phyloP scores from a whole-genome alignment of 441 rosid species.

The Omphalea diandra region DNA sequence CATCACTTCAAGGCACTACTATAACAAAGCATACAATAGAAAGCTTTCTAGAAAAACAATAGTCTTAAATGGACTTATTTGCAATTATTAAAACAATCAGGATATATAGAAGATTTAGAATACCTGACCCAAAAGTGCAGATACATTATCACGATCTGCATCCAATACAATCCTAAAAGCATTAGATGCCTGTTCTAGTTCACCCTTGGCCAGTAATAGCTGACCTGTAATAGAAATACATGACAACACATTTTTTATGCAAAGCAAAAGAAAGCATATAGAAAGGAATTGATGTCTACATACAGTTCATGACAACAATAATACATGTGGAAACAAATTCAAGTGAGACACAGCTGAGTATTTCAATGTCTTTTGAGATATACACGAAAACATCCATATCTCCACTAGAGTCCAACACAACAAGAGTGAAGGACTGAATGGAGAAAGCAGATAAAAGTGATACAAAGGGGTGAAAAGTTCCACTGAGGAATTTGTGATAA shows the following conservation, averaged over 20 bases:
- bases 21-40: not conserved
- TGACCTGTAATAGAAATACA: conserved; percentile 62
- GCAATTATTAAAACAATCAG: conserved; percentile 11
- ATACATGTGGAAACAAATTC: not conserved
- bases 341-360: not conserved
- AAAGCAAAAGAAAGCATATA: not conserved
- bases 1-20: not conserved
- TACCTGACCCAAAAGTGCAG: conserved; percentile 99
- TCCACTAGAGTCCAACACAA: no score
- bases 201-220: conserved; percentile 96
- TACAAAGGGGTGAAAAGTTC: not conserved
- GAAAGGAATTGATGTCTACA: not conserved
- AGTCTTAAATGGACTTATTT: not conserved
- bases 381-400: not conserved
- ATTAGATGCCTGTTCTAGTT: conserved; percentile 83
- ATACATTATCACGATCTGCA: conserved; percentile 73
- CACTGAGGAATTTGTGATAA: not conserved
- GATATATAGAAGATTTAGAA: conserved; percentile 10
- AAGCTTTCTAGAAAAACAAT: not conserved
- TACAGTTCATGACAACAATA: not conserved
- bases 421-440: not conserved
- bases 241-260: not conserved
- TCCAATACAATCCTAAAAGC: conserved; percentile 88
- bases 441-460: not conserved
- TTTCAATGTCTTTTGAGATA: not conserved